These are phyloP conservation scores for Beauveria varroae DNA, from an alignment of 2,329 filamentous ascomycete species.

Conservation along the genomic window DNA sequence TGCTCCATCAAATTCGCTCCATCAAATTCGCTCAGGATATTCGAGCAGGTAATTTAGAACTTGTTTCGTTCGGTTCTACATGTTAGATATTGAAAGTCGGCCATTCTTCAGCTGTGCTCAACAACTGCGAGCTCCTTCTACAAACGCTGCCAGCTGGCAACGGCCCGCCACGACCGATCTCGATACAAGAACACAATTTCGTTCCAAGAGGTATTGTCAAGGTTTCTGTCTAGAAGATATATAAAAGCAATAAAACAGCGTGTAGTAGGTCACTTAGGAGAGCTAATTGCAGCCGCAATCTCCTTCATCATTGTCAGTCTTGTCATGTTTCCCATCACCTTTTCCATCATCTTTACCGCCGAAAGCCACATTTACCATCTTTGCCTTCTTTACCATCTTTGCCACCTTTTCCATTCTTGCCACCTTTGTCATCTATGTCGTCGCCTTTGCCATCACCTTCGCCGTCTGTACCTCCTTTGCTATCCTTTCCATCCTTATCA, in stretches of 20 bases:
- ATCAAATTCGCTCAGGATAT: neutral
- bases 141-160: conserved; percentile 4
- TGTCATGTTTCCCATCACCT: neutral
- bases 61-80: neutral
- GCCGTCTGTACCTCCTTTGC: neutral
- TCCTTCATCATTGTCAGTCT: conserved; percentile 4
- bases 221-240: neutral
- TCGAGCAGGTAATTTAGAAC: neutral
- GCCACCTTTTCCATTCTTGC: neutral
- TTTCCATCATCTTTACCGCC: neutral
- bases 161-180: neutral
- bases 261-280: neutral
- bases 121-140: neutral
- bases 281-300: conserved; percentile 10
- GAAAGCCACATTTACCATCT: neutral
- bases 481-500: neutral
- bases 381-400: neutral
- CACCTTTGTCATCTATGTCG: neutral
- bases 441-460: neutral
- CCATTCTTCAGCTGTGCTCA: neutral
- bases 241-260: neutral
- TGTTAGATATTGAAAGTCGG: neutral
- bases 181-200: neutral
- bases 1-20: too few species aligned
- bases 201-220: neutral